phyloP scores from a whole-genome alignment of 176 grass and related monocot genomes.

The Bothriochloa decipiens region DNA sequence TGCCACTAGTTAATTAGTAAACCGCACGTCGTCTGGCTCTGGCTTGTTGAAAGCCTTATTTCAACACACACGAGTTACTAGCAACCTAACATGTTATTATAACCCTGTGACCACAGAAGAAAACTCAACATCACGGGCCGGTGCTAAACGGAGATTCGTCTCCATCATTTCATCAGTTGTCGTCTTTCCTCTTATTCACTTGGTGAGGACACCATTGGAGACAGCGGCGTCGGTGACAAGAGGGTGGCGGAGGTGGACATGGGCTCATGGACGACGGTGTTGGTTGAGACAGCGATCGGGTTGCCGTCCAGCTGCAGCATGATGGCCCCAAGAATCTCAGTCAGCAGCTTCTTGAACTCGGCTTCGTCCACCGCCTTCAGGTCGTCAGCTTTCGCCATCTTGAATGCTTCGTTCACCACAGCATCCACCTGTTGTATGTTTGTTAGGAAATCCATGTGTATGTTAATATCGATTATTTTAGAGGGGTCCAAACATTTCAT shows the following conservation, averaged over 20 bases:
- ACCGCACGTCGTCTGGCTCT: too few relatives aligned
- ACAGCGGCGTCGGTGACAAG: constrained; percentile 34
- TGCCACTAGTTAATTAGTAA: too few relatives aligned
- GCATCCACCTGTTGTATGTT: constrained; percentile 58
- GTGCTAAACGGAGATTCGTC: neutral
- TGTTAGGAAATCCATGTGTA: neutral
- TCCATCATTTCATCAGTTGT: neutral
- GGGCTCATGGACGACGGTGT: constrained; percentile 77
- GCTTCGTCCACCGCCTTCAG: constrained; percentile 60
- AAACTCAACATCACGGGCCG: neutral
- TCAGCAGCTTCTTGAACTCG: constrained; percentile 79
- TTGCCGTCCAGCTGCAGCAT: constrained; percentile 87
- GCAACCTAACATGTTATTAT: neutral
- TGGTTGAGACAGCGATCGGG: constrained; percentile 63
- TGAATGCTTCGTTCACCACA: constrained; percentile 69
- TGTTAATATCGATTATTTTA: neutral
- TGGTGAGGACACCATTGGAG: constrained; percentile 44
- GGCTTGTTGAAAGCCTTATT: neutral
- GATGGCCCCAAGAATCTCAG: constrained; percentile 68
- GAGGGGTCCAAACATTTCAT: neutral
- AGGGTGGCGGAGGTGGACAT: constrained; percentile 55
- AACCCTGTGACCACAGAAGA: neutral
- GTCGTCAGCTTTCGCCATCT: constrained; percentile 57
- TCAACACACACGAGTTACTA: neutral
- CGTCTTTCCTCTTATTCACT: constrained; percentile 16